Evolutionary conservation across 192 early-diverging fungal species (phyloP).

Genomic region (Gorgonomyces haynaldii): DNA sequence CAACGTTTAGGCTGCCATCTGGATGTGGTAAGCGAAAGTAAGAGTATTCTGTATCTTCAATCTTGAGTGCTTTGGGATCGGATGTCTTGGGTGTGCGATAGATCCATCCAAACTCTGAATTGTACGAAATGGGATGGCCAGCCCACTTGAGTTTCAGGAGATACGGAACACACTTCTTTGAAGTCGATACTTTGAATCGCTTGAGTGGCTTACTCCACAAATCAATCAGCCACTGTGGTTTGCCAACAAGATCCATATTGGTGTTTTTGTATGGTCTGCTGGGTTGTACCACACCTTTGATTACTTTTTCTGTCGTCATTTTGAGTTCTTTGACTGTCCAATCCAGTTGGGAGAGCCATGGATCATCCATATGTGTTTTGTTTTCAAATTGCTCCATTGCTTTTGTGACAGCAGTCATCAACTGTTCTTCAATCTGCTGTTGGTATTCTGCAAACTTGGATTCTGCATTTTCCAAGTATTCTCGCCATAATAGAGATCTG

Average conservation of each 20-base stretch:
- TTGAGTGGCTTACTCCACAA: constrained; percentile 51
- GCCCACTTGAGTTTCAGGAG: constrained; percentile 75
- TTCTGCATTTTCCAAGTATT: constrained; percentile 53
- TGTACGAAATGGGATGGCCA: constrained; percentile 66
- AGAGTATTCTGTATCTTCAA: constrained; percentile 14
- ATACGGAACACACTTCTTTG: constrained; percentile 66
- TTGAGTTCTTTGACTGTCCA: constrained; percentile 30
- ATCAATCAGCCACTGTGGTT: constrained; percentile 74
- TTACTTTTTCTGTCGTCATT: constrained; percentile 21
- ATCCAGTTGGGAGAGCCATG: constrained; percentile 74
- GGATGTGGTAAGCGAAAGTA: constrained; percentile 79
- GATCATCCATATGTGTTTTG: constrained; percentile 36
- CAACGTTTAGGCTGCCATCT: constrained; percentile 69
- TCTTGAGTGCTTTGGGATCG: constrained; percentile 22
- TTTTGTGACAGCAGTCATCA: constrained; percentile 30
- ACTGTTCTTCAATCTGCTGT: constrained; percentile 36
- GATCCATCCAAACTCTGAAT: constrained; percentile 62
- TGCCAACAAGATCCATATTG: constrained; percentile 3
- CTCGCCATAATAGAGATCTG: constrained; percentile 58
- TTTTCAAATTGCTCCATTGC: constrained; percentile 23
- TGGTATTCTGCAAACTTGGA: constrained; percentile 37
- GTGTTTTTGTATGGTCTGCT: constrained; percentile 12
- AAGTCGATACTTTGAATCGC: constrained; percentile 53
- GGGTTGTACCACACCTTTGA: constrained; percentile 17
- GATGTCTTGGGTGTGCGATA: constrained; percentile 56